Conservation (phyloP, 2,329 filamentous ascomycete genomes). For the Fusarium sp. region DNA sequence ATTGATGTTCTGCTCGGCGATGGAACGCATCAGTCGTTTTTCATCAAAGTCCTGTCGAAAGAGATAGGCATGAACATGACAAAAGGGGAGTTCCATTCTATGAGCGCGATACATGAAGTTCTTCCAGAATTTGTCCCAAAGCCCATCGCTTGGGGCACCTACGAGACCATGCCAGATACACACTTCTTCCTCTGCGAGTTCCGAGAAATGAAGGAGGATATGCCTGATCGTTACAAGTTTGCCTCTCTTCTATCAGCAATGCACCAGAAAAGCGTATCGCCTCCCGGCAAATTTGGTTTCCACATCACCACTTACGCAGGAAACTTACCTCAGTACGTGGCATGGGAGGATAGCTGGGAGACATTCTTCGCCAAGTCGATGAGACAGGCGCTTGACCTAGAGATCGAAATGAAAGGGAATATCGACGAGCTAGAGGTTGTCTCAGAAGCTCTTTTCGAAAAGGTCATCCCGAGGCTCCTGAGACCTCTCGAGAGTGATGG, state of each 20-base stretch:
- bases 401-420: rapidly evolving
- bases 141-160: neutral
- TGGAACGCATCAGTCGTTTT: rapidly evolving
- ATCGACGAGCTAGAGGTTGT: neutral
- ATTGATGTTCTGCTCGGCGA: rapidly evolving
- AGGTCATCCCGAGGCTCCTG: neutral
- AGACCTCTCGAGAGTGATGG: neutral
- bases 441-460: rapidly evolving
- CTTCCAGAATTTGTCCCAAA: neutral
- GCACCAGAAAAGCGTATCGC: neutral
- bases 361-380: neutral
- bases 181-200: neutral
- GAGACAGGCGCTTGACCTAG: neutral
- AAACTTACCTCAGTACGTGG: neutral
- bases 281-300: neutral
- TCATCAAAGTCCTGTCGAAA: neutral
- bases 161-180: rapidly evolving
- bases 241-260: neutral
- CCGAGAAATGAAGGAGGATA: neutral
- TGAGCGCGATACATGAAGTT: neutral
- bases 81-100: neutral
- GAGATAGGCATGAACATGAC: neutral
- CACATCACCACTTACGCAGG: neutral
- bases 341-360: neutral
- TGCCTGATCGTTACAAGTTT: neutral